These are phyloP conservation scores for Volvariella surrecta DNA, from an alignment of 1,284 basidiomycete species.

Conservation along the genomic window DNA sequence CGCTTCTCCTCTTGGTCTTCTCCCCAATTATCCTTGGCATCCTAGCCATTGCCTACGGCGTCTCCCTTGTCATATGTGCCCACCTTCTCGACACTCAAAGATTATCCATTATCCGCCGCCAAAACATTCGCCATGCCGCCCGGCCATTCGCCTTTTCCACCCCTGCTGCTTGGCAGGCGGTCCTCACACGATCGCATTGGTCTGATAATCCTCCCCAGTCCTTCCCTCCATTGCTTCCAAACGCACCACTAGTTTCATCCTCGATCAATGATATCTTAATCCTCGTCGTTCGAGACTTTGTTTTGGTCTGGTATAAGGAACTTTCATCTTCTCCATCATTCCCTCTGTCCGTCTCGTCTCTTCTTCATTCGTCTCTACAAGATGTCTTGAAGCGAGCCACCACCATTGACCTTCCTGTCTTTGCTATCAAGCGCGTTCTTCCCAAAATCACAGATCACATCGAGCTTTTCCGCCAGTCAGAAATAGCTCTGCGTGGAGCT, in stretches of 20 bases:
- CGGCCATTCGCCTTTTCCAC: constrained; percentile 77
- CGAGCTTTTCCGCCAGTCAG: constrained; percentile 88
- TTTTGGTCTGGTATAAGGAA: constrained; percentile 78
- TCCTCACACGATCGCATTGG: constrained; percentile 79
- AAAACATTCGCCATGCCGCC: constrained; percentile 42
- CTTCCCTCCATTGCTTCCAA: constrained; percentile 52
- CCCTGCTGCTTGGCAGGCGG: constrained; percentile 86
- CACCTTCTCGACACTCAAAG: constrained; percentile 44
- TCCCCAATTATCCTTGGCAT: constrained; percentile 49
- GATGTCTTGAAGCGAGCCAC: constrained; percentile 47
- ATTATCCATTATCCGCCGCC: constrained; percentile 21
- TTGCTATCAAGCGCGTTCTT: constrained; percentile 77
- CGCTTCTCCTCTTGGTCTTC: constrained; percentile 53
- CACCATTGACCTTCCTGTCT: constrained; percentile 64
- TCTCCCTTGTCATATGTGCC: constrained; percentile 45
- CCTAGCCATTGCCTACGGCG: constrained; percentile 40
- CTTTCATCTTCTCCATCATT: constrained; percentile 84
- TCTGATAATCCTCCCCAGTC: constrained; percentile 58
- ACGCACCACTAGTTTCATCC: constrained; percentile 54
- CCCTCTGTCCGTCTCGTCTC: constrained; percentile 72
- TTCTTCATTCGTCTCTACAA: constrained; percentile 63
- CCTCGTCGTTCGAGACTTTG: constrained; percentile 78
- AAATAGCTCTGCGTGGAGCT: constrained; percentile 70
- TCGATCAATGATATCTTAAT: constrained; percentile 71
- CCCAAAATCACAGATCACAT: constrained; percentile 86